Percentiles rank a stretch among this genome's conserved stretches.
Evolutionary conservation across 2,329 filamentous ascomycete genomes (phyloP).

Genomic region (Sordariomycetes sp.): DNA sequence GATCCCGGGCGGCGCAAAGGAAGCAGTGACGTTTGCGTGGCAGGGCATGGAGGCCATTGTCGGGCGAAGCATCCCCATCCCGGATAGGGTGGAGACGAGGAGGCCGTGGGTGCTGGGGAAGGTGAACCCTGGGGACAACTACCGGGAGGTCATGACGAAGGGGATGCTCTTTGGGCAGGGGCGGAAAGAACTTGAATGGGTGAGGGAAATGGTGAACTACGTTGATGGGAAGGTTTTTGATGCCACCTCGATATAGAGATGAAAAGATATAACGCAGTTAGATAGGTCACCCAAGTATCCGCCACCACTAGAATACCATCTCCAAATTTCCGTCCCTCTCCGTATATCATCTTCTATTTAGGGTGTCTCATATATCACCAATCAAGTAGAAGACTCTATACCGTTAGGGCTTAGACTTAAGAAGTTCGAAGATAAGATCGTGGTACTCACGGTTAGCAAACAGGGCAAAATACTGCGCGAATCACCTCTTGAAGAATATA

Average conservation of each 20-base stretch:
- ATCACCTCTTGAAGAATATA: no score
- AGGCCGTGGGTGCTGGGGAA: constrained; percentile 39
- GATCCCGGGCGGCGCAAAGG: constrained; percentile 42
- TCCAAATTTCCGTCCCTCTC: no score
- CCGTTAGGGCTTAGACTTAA: no score
- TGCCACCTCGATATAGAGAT: constrained; percentile 10
- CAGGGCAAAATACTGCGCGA: no score
- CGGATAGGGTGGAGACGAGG: constrained; percentile 35
- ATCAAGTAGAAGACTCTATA: no score
- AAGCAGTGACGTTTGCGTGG: constrained; percentile 41
- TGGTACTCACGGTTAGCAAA: no score
- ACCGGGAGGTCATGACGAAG: constrained; percentile 35
- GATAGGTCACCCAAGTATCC: no score
- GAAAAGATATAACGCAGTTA: no score
- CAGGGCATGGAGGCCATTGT: constrained; percentile 46
- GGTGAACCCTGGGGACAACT: constrained; percentile 38
- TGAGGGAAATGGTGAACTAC: constrained; percentile 35
- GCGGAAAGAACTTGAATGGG: constrained; percentile 25
- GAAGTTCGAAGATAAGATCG: no score
- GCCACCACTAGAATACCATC: no score
- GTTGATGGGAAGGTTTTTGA: constrained; percentile 31
- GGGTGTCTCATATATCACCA: no score
- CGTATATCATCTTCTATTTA: no score
- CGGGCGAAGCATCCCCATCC: constrained; percentile 39
- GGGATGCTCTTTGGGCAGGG: constrained; percentile 35